Conservation (phyloP, 2,329 filamentous ascomycete genomes). For the Fusarium chlamydosporum region DNA sequence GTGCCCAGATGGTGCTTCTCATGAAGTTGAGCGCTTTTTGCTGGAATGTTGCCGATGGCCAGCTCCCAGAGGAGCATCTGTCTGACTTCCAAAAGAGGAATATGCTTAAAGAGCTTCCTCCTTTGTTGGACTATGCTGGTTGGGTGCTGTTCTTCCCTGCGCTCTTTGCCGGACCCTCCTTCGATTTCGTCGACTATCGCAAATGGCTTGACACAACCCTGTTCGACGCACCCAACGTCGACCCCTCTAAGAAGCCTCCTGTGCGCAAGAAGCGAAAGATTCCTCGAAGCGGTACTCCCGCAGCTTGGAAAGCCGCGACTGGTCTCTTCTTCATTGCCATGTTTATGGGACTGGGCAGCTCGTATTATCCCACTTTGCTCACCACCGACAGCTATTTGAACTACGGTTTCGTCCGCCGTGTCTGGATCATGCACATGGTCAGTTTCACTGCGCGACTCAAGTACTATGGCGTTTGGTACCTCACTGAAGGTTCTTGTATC, state of each 20-base stretch:
- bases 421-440: slow-evolving; percentile 87
- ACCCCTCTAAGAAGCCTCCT: slow-evolving; percentile 85
- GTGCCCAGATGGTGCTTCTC: slow-evolving; percentile 96
- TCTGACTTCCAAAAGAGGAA: slow-evolving; percentile 88
- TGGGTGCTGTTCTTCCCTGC: slow-evolving; percentile 97
- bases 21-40: slow-evolving; percentile 98
- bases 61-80: slow-evolving; percentile 82
- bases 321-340: slow-evolving; percentile 84
- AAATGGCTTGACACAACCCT: slow-evolving; percentile 94
- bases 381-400: slow-evolving; percentile 75
- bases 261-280: slow-evolving; percentile 93
- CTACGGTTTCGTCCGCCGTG: slow-evolving; percentile 77
- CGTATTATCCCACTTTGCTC: slow-evolving; percentile 75
- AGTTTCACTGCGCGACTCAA: slow-evolving; percentile 87
- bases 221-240: slow-evolving; percentile 87
- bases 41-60: slow-evolving; percentile 97
- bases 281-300: slow-evolving; percentile 89
- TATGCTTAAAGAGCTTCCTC: slow-evolving; percentile 80
- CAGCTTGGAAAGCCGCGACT: slow-evolving; percentile 78
- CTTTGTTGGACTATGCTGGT: slow-evolving; percentile 83
- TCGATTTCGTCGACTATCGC: slow-evolving; percentile 93
- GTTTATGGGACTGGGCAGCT: slow-evolving; percentile 79
- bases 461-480: slow-evolving; percentile 95
- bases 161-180: slow-evolving; percentile 89
- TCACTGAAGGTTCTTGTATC: slow-evolving; percentile 95